Percentiles rank a stretch among this genome's conserved stretches.
Evolutionary conservation across 192 early-diverging fungal genomes (phyloP).

Genomic region (Anaeromyces robustus): DNA sequence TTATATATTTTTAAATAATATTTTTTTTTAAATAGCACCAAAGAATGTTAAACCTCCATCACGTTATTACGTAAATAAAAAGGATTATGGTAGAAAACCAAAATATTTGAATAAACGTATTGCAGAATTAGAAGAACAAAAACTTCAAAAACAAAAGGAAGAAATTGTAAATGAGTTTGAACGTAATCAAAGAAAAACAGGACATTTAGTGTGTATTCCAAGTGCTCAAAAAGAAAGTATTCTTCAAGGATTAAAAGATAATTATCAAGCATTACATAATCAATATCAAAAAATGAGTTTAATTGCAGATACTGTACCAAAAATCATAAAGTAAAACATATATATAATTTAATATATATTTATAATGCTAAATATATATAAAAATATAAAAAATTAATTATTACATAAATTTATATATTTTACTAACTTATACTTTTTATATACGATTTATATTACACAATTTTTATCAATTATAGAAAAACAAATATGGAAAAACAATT

Average conservation of each 20-base stretch:
- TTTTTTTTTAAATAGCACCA: not conserved
- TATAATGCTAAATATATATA: too few relatives aligned
- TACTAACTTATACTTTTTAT: too few relatives aligned
- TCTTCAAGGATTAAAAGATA: not conserved
- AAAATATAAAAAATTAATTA: too few relatives aligned
- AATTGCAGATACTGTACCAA: not conserved
- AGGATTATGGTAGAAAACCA: not conserved
- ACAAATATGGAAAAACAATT: too few relatives aligned
- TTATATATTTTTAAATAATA: too few relatives aligned
- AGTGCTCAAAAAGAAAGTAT: not conserved
- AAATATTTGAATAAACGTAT: not conserved
- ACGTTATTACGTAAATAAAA: not conserved
- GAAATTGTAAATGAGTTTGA: not conserved
- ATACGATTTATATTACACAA: too few relatives aligned
- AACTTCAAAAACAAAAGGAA: not conserved
- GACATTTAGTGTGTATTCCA: not conserved
- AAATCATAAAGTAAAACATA: not conserved
- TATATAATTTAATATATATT: too few relatives aligned
- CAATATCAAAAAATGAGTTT: not conserved
- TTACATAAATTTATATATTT: too few relatives aligned
- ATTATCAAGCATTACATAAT: not conserved
- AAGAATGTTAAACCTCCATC: not conserved
- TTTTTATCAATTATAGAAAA: too few relatives aligned
- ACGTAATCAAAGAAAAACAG: not conserved
- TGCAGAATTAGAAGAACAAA: not conserved